A percentile compares a stretch with the other conserved stretches of the same genome.
phyloP scores from a whole-genome alignment of 805 yeast genomes.

The Blastobotrys mokoenaii region DNA sequence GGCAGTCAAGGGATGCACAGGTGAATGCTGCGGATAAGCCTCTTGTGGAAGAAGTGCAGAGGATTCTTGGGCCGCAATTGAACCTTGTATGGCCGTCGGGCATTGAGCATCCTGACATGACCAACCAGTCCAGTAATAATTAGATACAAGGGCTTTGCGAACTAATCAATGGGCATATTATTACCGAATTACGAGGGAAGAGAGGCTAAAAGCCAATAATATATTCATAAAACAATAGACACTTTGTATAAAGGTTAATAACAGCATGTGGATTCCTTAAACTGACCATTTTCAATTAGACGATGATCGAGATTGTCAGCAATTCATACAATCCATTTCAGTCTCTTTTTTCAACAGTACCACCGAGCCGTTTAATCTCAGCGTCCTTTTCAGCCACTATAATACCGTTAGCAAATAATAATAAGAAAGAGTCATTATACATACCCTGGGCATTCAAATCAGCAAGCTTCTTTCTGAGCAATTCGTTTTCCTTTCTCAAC shows the following conservation, averaged over 20 bases:
- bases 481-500: slow-evolving; percentile 24
- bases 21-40: slow-evolving; percentile 36
- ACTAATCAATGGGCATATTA: too few relatives aligned
- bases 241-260: too few relatives aligned
- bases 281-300: too few relatives aligned
- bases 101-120: slow-evolving; percentile 21
- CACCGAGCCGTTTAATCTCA: slow-evolving; percentile 15
- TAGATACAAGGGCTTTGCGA: too few relatives aligned
- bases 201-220: too few relatives aligned
- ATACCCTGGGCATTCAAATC: slow-evolving; percentile 21
- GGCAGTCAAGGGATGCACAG: slow-evolving; percentile 27
- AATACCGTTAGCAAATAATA: slow-evolving; percentile 6
- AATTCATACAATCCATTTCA: too few relatives aligned
- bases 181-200: too few relatives aligned
- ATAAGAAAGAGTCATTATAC: slow-evolving; percentile 2
- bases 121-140: neutral
- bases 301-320: too few relatives aligned
- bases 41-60: slow-evolving; percentile 37
- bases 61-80: slow-evolving; percentile 41
- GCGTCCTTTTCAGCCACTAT: slow-evolving; percentile 22
- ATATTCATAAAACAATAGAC: too few relatives aligned
- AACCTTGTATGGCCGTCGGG: slow-evolving; percentile 63
- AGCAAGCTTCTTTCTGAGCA: slow-evolving; percentile 23
- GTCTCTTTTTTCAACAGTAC: too few relatives aligned
- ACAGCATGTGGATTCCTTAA: too few relatives aligned